These are phyloP conservation scores for Arthrinium phaeospermum DNA, from an alignment of 2,329 filamentous ascomycete species.

Conservation along the genomic window DNA sequence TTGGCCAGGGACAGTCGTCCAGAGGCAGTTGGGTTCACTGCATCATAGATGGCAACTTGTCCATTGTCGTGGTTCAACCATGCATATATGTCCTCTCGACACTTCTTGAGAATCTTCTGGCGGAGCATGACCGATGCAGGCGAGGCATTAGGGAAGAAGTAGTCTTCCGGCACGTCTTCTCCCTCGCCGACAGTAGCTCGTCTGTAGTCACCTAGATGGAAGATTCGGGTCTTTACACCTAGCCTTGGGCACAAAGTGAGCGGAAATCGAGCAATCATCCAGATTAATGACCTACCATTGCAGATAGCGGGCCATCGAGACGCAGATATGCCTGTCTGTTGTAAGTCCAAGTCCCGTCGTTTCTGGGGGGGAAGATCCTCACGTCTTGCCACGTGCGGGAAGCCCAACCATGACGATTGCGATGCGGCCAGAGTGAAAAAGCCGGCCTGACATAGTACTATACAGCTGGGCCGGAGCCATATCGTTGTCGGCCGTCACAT, in stretches of 20 bases:
- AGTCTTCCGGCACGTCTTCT: slow-evolving; percentile 89
- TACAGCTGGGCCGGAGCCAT: slow-evolving; percentile 96
- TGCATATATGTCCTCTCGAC: slow-evolving; percentile 93
- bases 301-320: slow-evolving; percentile 91
- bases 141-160: slow-evolving; percentile 95
- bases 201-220: slow-evolving; percentile 95
- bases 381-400: slow-evolving; percentile 94
- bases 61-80: slow-evolving; percentile 98
- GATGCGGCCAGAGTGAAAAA: slow-evolving; percentile 97
- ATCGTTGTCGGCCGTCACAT: slow-evolving; percentile 79
- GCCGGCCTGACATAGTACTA: slow-evolving; percentile 94
- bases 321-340: slow-evolving; percentile 78
- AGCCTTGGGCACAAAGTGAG: slow-evolving; percentile 60
- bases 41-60: slow-evolving; percentile 97
- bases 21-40: slow-evolving; percentile 87
- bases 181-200: slow-evolving; percentile 86
- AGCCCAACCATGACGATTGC: slow-evolving; percentile 97
- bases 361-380: slow-evolving; percentile 41
- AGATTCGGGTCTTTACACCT: slow-evolving; percentile 96
- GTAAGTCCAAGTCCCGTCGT: slow-evolving; percentile 27
- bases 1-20: slow-evolving; percentile 86
- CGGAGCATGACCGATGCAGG: slow-evolving; percentile 90
- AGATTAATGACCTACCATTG: slow-evolving; percentile 64
- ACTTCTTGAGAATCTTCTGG: slow-evolving; percentile 97
- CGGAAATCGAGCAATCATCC: slow-evolving; percentile 20